Evolutionary conservation across 805 yeast species (phyloP).

Genomic region (Metschnikowia gelsemii): DNA sequence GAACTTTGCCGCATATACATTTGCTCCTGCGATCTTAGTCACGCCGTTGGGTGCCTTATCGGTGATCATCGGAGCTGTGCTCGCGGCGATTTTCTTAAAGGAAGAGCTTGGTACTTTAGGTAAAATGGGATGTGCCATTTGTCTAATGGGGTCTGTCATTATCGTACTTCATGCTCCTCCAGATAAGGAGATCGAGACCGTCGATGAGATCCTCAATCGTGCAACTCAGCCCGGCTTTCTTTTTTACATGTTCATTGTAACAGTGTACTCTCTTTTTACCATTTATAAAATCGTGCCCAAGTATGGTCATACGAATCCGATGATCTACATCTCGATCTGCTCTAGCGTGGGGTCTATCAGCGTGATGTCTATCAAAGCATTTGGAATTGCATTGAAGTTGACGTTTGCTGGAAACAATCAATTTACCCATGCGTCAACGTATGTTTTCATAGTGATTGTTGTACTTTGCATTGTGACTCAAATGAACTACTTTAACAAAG

Average conservation of each 20-base stretch:
- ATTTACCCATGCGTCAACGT: constrained; percentile 80
- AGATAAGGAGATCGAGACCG: constrained; percentile 85
- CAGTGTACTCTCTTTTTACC: constrained; percentile 69
- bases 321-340: constrained; percentile 87
- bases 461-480: constrained; percentile 81
- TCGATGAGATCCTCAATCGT: constrained; percentile 79
- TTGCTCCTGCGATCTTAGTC: constrained; percentile 90
- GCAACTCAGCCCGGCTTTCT: constrained; percentile 79
- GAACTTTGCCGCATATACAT: constrained; percentile 91
- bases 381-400: constrained; percentile 86
- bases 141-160: constrained; percentile 82
- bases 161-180: constrained; percentile 91
- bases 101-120: constrained; percentile 88
- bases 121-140: constrained; percentile 89
- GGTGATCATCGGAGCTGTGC: constrained; percentile 87
- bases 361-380: constrained; percentile 89
- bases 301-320: constrained; percentile 78
- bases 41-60: constrained; percentile 90
- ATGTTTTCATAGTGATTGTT: constrained; percentile 75
- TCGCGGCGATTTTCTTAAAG: constrained; percentile 79
- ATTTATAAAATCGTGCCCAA: constrained; percentile 80
- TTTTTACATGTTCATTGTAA: constrained; percentile 61
- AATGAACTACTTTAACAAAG: constrained; percentile 93
- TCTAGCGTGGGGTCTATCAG: constrained; percentile 88
- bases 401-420: constrained; percentile 85